phyloP scores from a whole-genome alignment of 2,329 filamentous ascomycete genomes.

The Fusarium keratoplasticum region DNA sequence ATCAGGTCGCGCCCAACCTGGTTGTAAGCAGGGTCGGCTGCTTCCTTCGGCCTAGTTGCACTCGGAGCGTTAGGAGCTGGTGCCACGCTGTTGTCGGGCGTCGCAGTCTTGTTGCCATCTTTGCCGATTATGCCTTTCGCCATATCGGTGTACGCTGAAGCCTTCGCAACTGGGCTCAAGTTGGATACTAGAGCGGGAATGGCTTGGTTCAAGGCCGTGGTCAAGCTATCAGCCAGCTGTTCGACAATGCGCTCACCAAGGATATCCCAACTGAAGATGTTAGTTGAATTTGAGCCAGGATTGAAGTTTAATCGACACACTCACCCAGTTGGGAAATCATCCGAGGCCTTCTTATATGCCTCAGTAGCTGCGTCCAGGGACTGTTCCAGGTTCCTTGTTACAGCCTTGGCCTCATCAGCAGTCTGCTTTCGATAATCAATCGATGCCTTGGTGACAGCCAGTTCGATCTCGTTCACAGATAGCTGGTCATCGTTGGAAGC shows the following conservation, averaged over 20 bases:
- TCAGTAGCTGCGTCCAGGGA: not conserved
- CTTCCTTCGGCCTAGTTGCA: not conserved
- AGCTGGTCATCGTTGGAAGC: not conserved
- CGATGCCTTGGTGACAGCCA: not conserved
- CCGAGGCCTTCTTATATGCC: not conserved
- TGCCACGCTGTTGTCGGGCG: not conserved
- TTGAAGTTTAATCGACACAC: not conserved
- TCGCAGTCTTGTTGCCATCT: not conserved
- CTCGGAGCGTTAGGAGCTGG: not conserved
- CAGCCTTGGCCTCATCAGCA: not conserved
- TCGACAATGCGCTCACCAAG: not conserved
- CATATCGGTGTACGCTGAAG: not conserved
- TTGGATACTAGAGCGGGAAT: not conserved
- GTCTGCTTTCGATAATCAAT: not conserved
- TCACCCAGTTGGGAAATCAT: not conserved
- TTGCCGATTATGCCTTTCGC: not conserved
- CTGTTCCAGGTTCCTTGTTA: not conserved
- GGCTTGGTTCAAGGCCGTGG: not conserved
- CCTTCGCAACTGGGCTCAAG: not conserved
- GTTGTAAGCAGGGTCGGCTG: not conserved
- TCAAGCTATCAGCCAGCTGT: not conserved
- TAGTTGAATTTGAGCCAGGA: rapidly evolving
- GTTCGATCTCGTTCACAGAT: not conserved
- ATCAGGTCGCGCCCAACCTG: not conserved
- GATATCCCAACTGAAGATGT: not conserved